A percentile compares a stretch with the other conserved stretches of the same genome.
Conservation (phyloP, 768 basidiomycete genomes). For the Phallus indusiatus region DNA sequence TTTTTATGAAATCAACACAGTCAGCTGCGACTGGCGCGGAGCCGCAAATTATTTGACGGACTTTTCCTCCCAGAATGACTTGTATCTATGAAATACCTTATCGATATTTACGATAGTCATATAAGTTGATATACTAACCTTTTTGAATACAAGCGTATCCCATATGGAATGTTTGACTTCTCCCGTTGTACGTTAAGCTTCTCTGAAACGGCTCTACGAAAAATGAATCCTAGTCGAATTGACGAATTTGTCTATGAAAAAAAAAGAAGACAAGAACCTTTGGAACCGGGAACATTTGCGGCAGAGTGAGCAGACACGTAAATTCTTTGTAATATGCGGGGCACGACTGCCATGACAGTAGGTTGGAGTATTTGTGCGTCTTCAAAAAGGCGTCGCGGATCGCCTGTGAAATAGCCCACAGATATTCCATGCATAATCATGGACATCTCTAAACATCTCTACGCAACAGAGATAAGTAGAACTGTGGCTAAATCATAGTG, state of each 20-base stretch:
- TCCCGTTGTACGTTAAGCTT: constrained; percentile 70
- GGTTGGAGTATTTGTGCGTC: constrained; percentile 82
- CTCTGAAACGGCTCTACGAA: constrained; percentile 65
- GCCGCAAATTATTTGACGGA: constrained; percentile 61
- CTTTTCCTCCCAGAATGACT: constrained; percentile 71
- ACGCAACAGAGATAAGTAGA: background rate
- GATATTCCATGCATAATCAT: constrained; percentile 49
- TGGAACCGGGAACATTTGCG: constrained; percentile 32
- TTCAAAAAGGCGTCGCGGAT: constrained; percentile 81
- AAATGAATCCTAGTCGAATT: constrained; percentile 50
- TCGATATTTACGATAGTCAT: background rate
- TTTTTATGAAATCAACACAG: constrained; percentile 85
- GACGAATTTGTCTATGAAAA: background rate
- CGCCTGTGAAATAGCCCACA: constrained; percentile 87
- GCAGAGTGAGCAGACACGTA: constrained; percentile 74
- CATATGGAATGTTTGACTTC: constrained; percentile 68
- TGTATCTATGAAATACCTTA: constrained; percentile 42
- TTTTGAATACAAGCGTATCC: constrained; percentile 87
- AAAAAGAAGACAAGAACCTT: background rate
- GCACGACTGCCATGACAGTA: constrained; percentile 73
- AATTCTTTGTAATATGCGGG: constrained; percentile 80
- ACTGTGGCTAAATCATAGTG: background rate
- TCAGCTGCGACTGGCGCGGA: constrained; percentile 83
- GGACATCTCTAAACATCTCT: constrained; percentile 45
- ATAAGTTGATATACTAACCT: constrained; percentile 41